These are phyloP conservation scores for Dalbergia cultrata DNA, from an alignment of 306 rosid species.

Conservation along the genomic window DNA sequence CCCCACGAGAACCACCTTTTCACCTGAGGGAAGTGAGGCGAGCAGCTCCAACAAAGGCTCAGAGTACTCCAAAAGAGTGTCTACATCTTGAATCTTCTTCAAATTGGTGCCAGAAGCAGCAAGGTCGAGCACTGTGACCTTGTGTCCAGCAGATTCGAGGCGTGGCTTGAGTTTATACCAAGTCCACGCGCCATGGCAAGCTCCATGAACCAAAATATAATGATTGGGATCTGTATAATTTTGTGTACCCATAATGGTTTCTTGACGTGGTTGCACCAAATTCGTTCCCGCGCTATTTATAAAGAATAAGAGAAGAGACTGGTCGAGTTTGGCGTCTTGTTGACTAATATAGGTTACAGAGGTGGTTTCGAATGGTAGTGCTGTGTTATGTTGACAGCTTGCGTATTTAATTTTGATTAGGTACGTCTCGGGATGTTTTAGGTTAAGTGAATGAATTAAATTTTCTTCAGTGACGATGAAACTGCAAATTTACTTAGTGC, in stretches of 20 bases:
- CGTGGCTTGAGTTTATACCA: conserved; percentile 74
- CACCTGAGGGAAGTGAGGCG: conserved; percentile 49
- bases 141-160: conserved; percentile 61
- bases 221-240: conserved; percentile 16
- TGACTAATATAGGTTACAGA: not conserved
- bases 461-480: no score
- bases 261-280: no score
- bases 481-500: no score
- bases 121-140: conserved; percentile 59
- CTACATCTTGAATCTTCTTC: conserved; percentile 51
- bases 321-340: not conserved
- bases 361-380: not conserved
- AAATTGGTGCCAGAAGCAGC: conserved; percentile 62
- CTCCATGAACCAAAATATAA: conserved; percentile 70
- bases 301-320: not conserved
- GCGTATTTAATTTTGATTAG: no score
- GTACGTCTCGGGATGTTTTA: no score
- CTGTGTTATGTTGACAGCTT: no score
- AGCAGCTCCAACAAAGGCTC: conserved; percentile 59
- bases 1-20: conserved; percentile 75
- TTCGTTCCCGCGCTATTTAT: not conserved
- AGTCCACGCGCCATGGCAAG: conserved; percentile 73
- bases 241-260: not conserved
- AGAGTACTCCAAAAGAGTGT: conserved; percentile 49
- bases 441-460: no score